Evolutionary conservation across 176 grass and related monocot genomes (phyloP).

Genomic region (Carex littledalei): DNA sequence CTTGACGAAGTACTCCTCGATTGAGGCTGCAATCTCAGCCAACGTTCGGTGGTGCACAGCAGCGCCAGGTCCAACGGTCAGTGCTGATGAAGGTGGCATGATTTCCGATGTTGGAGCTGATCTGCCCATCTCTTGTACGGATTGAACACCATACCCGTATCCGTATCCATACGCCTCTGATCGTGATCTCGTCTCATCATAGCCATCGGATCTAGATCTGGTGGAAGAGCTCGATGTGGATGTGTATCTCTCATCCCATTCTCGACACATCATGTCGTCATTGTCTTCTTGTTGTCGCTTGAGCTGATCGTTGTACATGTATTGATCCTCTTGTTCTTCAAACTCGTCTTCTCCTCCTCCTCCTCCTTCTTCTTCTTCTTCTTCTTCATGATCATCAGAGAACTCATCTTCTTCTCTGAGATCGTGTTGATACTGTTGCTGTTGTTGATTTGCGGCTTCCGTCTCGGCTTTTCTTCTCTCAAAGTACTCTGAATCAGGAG

Average conservation of each 20-base stretch:
- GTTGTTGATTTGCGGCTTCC: constrained; percentile 61
- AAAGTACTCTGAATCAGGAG: constrained; percentile 91
- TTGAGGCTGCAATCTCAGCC: constrained; percentile 66
- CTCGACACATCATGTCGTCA: constrained; percentile 35
- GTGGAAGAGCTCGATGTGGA: constrained; percentile 24
- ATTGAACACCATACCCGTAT: constrained; percentile 18
- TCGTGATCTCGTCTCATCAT: constrained; percentile 61
- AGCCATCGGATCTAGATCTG: constrained; percentile 55
- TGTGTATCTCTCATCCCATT: constrained; percentile 32
- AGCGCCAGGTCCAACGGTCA: constrained; percentile 47
- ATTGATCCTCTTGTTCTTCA: constrained; percentile 46
- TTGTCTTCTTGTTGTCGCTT: constrained; percentile 29
- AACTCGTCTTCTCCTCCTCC: constrained; percentile 43
- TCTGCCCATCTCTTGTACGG: constrained; percentile 3
- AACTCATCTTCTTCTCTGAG: constrained; percentile 55
- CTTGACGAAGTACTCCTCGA: constrained; percentile 88
- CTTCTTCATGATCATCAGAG: constrained; percentile 36
- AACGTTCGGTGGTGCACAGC: constrained; percentile 79
- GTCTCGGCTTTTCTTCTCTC: constrained; percentile 67
- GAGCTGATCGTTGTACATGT: constrained; percentile 54
- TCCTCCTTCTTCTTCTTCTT: constrained; percentile 21
- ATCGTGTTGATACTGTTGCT: constrained; percentile 15
- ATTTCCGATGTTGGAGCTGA: constrained; percentile 41
- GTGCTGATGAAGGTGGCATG: constrained; percentile 32
- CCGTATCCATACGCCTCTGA: constrained; percentile 40